phyloP scores from a whole-genome alignment of 2,329 filamentous ascomycete species.

The Gaeumannomyces tritici region DNA sequence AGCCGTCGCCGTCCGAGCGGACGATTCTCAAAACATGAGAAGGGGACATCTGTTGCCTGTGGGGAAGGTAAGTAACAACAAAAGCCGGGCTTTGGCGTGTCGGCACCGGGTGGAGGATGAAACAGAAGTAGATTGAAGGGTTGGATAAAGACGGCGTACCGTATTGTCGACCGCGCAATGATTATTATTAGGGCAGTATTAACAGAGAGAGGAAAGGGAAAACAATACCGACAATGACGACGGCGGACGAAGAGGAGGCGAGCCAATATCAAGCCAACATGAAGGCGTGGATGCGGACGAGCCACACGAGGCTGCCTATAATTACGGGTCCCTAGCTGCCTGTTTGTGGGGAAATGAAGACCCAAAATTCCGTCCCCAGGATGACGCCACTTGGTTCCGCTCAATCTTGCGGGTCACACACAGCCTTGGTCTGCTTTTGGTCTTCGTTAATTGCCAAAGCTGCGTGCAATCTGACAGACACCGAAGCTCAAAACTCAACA shows the following conservation, averaged over 20 bases:
- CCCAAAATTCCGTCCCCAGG: neutral
- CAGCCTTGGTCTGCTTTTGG: neutral
- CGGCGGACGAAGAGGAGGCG: neutral
- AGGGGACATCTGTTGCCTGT: neutral
- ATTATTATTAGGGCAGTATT: neutral
- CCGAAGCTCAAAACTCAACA: no score
- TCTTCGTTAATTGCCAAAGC: neutral
- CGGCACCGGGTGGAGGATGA: neutral
- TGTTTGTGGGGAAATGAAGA: neutral
- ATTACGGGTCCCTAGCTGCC: neutral
- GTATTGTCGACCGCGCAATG: neutral
- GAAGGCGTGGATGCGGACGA: neutral
- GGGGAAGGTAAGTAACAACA: neutral
- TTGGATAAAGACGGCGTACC: neutral
- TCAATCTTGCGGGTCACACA: neutral
- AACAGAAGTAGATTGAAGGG: neutral
- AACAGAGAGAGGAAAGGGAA: neutral
- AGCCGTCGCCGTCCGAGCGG: conserved; percentile 38
- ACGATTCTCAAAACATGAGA: conserved; percentile 46
- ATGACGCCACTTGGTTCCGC: neutral
- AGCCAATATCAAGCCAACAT: neutral
- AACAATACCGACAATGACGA: neutral
- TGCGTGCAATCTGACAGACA: no score
- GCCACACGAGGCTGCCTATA: neutral
- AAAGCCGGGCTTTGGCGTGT: neutral